These are phyloP conservation scores for Epichloe hybrida DNA, from an alignment of 2,329 filamentous ascomycete genomes.

Conservation along the genomic window DNA sequence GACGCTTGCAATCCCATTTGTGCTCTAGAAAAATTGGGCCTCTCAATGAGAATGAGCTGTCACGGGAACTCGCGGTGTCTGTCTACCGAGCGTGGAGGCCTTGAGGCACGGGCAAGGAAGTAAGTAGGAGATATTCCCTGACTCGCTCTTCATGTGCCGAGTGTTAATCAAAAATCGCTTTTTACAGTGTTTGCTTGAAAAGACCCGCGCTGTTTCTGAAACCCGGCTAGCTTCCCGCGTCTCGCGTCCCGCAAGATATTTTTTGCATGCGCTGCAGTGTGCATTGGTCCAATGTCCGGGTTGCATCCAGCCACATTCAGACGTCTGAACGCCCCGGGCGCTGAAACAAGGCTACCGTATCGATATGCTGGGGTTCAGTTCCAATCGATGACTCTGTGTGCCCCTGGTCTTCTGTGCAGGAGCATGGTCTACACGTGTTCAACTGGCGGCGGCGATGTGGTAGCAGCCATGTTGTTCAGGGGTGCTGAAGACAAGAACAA, in stretches of 20 bases:
- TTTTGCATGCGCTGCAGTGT: neutral
- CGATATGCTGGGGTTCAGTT: neutral
- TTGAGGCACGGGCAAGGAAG: no score
- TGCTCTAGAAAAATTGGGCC: neutral
- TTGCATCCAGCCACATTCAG: neutral
- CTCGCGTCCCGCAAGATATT: neutral
- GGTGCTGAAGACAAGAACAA: neutral
- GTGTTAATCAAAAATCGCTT: neutral
- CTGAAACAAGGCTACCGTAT: conserved; percentile 1
- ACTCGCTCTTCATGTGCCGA: neutral
- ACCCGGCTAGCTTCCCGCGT: neutral
- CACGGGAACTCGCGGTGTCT: no score
- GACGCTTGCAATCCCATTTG: neutral
- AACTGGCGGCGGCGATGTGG: neutral
- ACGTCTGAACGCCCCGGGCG: neutral
- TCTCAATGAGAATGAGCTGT: neutral
- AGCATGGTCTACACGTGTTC: conserved; percentile 5
- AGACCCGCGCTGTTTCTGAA: neutral
- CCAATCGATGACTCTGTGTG: neutral
- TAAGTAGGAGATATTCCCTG: no score
- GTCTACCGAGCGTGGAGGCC: no score
- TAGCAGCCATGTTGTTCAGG: conserved; percentile 1
- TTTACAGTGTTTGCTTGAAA: neutral
- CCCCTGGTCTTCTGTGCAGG: neutral
- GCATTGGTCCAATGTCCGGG: neutral